These are phyloP conservation scores for Apostasia shenzhenica DNA, from an alignment of 106 monocot genomes.

Conservation along the genomic window DNA sequence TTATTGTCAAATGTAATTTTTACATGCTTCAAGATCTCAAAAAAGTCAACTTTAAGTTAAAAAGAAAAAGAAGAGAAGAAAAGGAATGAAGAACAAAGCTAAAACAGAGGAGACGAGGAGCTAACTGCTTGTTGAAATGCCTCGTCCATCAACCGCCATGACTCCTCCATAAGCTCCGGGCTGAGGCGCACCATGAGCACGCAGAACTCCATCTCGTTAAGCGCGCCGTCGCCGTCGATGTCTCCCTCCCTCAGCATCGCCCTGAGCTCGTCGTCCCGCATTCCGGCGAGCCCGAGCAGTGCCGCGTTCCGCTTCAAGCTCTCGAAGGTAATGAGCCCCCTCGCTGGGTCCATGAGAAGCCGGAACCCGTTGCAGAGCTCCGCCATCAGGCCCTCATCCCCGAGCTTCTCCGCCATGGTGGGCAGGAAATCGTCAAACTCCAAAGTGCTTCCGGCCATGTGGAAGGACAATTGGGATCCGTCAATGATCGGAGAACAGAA, in stretches of 20 bases:
- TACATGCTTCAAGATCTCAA: no score
- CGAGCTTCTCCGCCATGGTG: slow-evolving; percentile 10
- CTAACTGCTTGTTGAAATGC: slow-evolving; percentile 3
- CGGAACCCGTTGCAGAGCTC: slow-evolving; percentile 25
- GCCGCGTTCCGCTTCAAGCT: slow-evolving; percentile 15
- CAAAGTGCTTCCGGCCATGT: background rate
- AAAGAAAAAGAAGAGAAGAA: no score
- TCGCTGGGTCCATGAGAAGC: slow-evolving; percentile 18
- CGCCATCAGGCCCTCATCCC: slow-evolving; percentile 13
- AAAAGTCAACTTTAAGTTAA: no score
- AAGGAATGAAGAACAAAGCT: background rate
- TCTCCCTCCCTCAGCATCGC: slow-evolving; percentile 24
- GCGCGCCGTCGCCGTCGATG: slow-evolving; percentile 15
- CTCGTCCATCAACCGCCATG: slow-evolving; percentile 6
- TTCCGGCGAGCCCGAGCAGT: slow-evolving; percentile 10
- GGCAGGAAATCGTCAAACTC: slow-evolving; percentile 19
- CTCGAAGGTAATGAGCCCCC: slow-evolving; percentile 23
- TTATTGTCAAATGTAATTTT: no score
- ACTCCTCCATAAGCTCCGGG: slow-evolving; percentile 23
- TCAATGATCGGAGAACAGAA: background rate
- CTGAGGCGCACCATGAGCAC: slow-evolving; percentile 26
- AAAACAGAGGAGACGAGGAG: background rate
- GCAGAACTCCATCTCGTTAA: slow-evolving; percentile 32
- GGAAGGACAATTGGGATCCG: background rate
- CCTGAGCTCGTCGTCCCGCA: slow-evolving; percentile 14